phyloP scores from a whole-genome alignment of 495 filamentous ascomycete species.

The Halenospora varia region DNA sequence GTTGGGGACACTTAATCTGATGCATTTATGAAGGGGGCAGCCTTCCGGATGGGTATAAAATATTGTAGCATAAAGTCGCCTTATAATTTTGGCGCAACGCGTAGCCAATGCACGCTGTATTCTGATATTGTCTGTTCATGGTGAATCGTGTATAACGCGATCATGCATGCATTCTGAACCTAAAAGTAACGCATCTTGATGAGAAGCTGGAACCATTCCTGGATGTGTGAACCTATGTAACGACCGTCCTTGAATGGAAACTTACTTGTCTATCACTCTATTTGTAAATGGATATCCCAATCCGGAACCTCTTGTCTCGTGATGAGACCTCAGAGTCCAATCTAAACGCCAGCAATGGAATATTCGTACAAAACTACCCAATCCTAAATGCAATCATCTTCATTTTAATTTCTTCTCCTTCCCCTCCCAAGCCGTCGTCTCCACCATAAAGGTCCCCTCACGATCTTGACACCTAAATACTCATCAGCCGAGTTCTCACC shows the following conservation, averaged over 20 bases:
- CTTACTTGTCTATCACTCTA: no score
- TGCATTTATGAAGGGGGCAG: not conserved
- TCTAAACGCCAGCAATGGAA: no score
- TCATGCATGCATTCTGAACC: not conserved
- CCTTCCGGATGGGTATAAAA: not conserved
- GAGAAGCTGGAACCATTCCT: no score
- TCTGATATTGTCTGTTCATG: not conserved
- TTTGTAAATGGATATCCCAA: no score
- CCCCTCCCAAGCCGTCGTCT: constrained; percentile 77
- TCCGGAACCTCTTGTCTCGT: no score
- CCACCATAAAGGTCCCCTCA: constrained; percentile 60
- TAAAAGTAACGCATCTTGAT: not conserved
- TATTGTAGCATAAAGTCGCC: not conserved
- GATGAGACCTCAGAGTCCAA: no score
- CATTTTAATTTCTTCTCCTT: constrained; percentile 18
- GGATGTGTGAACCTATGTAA: no score
- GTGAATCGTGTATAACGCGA: no score
- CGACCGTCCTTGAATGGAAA: no score
- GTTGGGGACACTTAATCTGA: not conserved
- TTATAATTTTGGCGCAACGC: not conserved
- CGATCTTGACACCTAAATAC: constrained; percentile 63
- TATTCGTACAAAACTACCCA: no score
- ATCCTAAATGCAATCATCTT: no score
- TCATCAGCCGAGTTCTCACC: not conserved
- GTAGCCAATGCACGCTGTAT: not conserved